Evolutionary conservation across 169 alveolate species (phyloP).

Genomic region (Plasmodium gonderi): DNA sequence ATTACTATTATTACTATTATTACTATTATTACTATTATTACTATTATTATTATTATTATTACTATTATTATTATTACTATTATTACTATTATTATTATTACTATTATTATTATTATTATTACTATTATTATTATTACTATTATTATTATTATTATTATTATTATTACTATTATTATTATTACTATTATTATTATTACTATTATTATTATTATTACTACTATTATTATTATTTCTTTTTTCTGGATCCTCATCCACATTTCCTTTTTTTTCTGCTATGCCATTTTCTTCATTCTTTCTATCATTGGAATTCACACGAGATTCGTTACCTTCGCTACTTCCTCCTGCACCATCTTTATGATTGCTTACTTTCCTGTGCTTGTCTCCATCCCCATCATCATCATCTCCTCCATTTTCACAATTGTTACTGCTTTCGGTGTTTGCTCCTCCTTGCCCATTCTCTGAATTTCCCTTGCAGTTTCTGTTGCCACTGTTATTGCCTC

Average conservation of each 20-base stretch:
- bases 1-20: background rate
- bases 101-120: background rate
- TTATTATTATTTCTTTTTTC: no score
- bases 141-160: background rate
- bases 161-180: background rate
- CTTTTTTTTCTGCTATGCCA: no score
- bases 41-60: background rate
- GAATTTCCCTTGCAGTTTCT: background rate
- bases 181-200: background rate
- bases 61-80: background rate
- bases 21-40: background rate
- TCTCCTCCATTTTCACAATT: background rate
- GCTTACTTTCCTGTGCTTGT: background rate
- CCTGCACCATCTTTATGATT: background rate
- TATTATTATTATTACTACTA: background rate
- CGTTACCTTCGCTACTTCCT: background rate
- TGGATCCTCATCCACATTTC: no score
- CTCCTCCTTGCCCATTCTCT: background rate
- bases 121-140: background rate
- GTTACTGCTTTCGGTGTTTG: background rate
- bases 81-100: background rate
- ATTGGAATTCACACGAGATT: background rate
- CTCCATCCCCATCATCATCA: background rate
- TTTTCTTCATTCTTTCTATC: slow-evolving; percentile 1
- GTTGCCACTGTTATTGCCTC: background rate